These are phyloP conservation scores for Malassezia pachydermatis DNA, from an alignment of 1,284 basidiomycete species.

Conservation along the genomic window DNA sequence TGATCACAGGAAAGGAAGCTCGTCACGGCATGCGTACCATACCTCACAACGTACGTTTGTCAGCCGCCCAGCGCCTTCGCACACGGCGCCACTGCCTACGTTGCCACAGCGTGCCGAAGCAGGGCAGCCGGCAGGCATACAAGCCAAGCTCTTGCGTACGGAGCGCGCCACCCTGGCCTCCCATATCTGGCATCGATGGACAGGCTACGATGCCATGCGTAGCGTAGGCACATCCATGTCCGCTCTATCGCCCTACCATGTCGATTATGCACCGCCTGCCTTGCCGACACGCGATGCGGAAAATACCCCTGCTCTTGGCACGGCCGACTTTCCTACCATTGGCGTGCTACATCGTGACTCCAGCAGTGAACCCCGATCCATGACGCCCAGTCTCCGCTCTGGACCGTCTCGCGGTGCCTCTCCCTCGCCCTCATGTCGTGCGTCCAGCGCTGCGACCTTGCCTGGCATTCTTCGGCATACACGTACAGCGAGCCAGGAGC, in stretches of 20 bases:
- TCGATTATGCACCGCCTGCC: background rate
- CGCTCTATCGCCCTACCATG: background rate
- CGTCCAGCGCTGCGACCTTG: no score
- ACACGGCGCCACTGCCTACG: background rate
- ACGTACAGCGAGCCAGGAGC: no score
- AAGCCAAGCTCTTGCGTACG: background rate
- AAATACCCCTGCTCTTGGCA: background rate
- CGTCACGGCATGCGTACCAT: no score
- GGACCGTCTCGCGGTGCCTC: no score
- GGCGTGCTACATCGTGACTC: background rate
- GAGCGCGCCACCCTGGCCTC: background rate
- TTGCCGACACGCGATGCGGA: background rate
- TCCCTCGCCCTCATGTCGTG: no score
- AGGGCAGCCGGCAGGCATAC: no score
- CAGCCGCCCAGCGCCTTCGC: no score
- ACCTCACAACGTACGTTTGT: no score
- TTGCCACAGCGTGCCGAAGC: background rate
- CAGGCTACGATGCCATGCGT: background rate
- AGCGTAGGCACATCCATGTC: background rate
- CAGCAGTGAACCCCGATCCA: no score
- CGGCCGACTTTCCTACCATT: background rate
- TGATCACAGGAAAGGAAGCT: no score
- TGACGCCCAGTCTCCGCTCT: no score
- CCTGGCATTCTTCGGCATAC: no score
- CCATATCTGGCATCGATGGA: slow-evolving; percentile 1